phyloP scores from a whole-genome alignment of 2,329 filamentous ascomycete species.

The Hypoxylon sp. region DNA sequence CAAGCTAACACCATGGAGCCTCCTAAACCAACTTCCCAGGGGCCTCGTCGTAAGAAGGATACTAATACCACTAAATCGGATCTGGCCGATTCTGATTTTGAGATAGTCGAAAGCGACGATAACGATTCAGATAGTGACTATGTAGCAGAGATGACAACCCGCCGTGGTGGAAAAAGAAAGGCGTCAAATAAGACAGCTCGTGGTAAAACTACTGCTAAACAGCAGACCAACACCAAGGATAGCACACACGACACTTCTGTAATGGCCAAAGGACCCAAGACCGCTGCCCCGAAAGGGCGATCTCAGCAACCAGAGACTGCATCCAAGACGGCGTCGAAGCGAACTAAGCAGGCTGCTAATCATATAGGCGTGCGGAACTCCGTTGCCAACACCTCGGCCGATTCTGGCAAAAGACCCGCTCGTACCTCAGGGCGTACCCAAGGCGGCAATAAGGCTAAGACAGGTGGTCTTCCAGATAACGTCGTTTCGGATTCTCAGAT shows the following conservation, averaged over 20 bases:
- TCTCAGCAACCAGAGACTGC: constrained; percentile 5
- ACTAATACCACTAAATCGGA: not conserved
- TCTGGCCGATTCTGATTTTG: constrained; percentile 26
- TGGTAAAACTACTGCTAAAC: constrained; percentile 15
- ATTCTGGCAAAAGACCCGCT: not conserved
- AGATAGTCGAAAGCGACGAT: constrained; percentile 14
- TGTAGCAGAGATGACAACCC: constrained; percentile 4
- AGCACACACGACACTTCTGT: constrained; percentile 1
- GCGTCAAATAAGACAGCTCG: constrained; percentile 11
- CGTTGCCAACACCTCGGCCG: not conserved
- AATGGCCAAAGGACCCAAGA: constrained; percentile 9
- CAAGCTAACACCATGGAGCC: constrained; percentile 10
- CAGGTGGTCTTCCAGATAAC: not conserved
- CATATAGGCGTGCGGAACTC: not conserved
- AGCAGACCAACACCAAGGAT: not conserved
- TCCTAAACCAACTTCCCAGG: not conserved
- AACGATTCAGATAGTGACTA: constrained; percentile 34
- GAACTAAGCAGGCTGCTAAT: not conserved
- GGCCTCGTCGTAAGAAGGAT: not conserved
- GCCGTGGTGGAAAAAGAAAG: constrained; percentile 26
- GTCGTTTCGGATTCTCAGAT: constrained; percentile 20
- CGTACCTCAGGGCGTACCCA: constrained; percentile 9
- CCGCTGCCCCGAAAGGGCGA: constrained; percentile 7
- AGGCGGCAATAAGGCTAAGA: not conserved
- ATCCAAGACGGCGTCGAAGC: constrained; percentile 14